Conservation (phyloP, 192 early-diverging fungal species). For the Mortierella alpina region DNA sequence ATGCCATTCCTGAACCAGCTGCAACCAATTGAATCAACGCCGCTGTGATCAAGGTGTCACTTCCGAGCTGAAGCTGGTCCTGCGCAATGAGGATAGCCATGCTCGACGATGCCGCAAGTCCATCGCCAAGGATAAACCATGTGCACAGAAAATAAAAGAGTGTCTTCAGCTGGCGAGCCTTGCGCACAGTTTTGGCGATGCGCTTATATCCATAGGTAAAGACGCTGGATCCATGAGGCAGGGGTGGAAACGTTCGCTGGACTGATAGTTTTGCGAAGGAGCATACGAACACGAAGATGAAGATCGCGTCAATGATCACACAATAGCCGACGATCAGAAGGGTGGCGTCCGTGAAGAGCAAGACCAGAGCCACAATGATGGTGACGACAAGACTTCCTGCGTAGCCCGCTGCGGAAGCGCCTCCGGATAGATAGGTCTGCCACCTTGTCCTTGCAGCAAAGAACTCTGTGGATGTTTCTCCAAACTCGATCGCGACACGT, state of each 20-base stretch:
- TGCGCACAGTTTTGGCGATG: slow-evolving; percentile 36
- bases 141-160: slow-evolving; percentile 71
- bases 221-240: slow-evolving; percentile 57
- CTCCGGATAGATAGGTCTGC: slow-evolving; percentile 54
- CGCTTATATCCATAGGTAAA: slow-evolving; percentile 56
- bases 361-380: slow-evolving; percentile 36
- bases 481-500: slow-evolving; percentile 14
- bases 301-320: slow-evolving; percentile 49
- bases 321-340: slow-evolving; percentile 47
- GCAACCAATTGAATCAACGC: slow-evolving; percentile 65
- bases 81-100: slow-evolving; percentile 70
- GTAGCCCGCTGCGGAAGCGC: slow-evolving; percentile 48
- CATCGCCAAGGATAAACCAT: slow-evolving; percentile 79
- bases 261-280: slow-evolving; percentile 42
- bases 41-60: slow-evolving; percentile 59
- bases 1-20: slow-evolving; percentile 63
- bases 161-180: slow-evolving; percentile 63
- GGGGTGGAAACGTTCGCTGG: slow-evolving; percentile 57
- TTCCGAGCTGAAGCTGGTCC: slow-evolving; percentile 58
- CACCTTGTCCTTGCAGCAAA: slow-evolving; percentile 30
- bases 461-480: slow-evolving; percentile 22
- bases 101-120: slow-evolving; percentile 63
- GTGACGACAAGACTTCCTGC: slow-evolving; percentile 48
- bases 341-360: slow-evolving; percentile 21
- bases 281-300: slow-evolving; percentile 53